Base-by-base conservation (phyloP, 331 rosid genomes). In the Acacia pycnantha region DNA sequence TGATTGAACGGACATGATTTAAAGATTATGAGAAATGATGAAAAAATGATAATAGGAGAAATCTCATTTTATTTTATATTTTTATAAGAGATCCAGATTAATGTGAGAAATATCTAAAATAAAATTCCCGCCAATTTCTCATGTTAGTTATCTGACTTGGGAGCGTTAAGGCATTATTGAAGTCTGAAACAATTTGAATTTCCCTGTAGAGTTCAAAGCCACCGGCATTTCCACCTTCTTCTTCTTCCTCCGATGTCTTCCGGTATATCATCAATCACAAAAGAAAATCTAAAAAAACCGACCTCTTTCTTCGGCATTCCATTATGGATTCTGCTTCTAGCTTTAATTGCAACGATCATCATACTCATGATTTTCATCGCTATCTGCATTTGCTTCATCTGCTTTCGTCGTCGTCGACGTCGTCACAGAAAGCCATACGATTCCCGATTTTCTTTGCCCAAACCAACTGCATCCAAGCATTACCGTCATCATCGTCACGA, bases 321-420 rank as follows among this genome's bases (percentile, higher is more conserved):
- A 56, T 56, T 86, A 80, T 90, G 95, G 95, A 31, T 79, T 77
- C 47, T 88, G 74, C 59, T 88, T n/a, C 31, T 77, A 11, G 47
- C 84, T 71, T 54, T 65, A 65, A 33, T 46, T 29, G 56, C 66
- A 40, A 51, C 82, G 7, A 58, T 81, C 82, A 72, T 82, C 6
- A 8, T 21, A 48, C 31, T 74, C 71, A 26, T 87, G 74, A 27
- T 68, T 8, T 9, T 72, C 16, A 6, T 87, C 69, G 66, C 85
- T 67, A 8, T 82, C 21, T 65, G 69, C 82, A 8, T 84, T 64
- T 83, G 9, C 43, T 79, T 56, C 81, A n/a, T 68, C 24, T 83
- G 11, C 67, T 50, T 6, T 41, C 82, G 65, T 10, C 68, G 75
- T 15, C 41, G 77, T 12, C 41, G 77, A 11, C 33, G 77, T 15